Percentiles rank a stretch among this genome's conserved stretches.
These are phyloP conservation scores for Brettanomyces sp. DNA, from an alignment of 805 yeast genomes.

Conservation along the genomic window DNA sequence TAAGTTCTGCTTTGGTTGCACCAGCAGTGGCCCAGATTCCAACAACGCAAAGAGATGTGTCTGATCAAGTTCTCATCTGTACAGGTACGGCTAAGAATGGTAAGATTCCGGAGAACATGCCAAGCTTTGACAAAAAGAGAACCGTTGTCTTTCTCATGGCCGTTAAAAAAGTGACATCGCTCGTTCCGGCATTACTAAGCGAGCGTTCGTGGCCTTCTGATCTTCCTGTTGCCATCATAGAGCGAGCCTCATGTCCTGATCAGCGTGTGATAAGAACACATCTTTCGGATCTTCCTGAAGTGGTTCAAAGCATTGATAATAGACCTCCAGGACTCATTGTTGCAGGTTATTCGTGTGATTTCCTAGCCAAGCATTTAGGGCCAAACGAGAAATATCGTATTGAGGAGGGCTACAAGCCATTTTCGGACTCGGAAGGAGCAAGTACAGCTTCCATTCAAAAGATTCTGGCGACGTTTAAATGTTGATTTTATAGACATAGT, in stretches of 20 bases:
- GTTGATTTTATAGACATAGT: no score
- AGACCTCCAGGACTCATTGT: conserved; percentile 90
- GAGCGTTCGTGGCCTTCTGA: conserved; percentile 55
- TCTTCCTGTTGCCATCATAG: conserved; percentile 78
- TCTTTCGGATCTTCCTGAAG: conserved; percentile 56
- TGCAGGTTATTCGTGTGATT: conserved; percentile 64
- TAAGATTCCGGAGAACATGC: conserved; percentile 57
- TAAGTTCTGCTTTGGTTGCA: conserved; percentile 83
- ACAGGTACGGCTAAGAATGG: conserved; percentile 94
- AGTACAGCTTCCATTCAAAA: neutral
- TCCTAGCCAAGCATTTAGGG: neutral
- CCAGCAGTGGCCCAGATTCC: conserved; percentile 78
- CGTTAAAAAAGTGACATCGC: conserved; percentile 60
- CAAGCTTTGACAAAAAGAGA: conserved; percentile 60
- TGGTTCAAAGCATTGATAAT: conserved; percentile 69
- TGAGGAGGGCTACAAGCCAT: neutral
- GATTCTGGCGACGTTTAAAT: neutral
- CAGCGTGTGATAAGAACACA: conserved; percentile 77
- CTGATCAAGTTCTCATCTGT: conserved; percentile 87
- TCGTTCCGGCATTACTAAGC: conserved; percentile 34
- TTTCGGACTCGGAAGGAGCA: neutral
- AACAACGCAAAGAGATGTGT: conserved; percentile 84
- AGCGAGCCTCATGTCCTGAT: conserved; percentile 89
- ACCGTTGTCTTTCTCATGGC: conserved; percentile 90
- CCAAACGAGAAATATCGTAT: conserved; percentile 1